Evolutionary conservation across 768 basidiomycete species (phyloP), one percentile per base, ranked within the genome.

Genomic region (Suillus weaverae): DNA sequence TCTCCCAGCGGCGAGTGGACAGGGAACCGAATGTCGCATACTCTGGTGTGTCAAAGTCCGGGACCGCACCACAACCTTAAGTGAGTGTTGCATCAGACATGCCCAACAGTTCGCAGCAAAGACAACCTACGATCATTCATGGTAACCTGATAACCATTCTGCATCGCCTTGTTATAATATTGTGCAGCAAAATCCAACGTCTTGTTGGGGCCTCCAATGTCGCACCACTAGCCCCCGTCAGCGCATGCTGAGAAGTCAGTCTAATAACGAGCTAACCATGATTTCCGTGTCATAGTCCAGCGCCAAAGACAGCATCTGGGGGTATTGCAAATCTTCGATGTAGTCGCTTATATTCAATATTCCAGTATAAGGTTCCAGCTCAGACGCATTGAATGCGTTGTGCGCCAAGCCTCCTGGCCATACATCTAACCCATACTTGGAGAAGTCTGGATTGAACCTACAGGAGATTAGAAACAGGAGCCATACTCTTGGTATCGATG

Each of bases 21-120:
- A 83, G 77, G 5, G 81, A 78, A 18, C 79, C 80, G 46, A 84
- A 86, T 1, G 75, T 73, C 1, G 78, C 76, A 62, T 86, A 86
- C 66, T 87, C 86, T 0, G 86, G 85, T 0, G 85, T 86, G 63
- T 83, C 81, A 64, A 85, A 85, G 63, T 86, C 84, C 1, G 84
- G 82, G 0, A 81, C 78, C 10, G 78, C 78, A 32, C 81, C 81
- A 64, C 85, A 85, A 9, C 83, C 83, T 85, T 57, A 0, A 38
- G 51, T 32, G 20, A 38, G 20, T 36, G 13, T 41, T 41, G 6
- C 6, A 14, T 59, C 18, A 33, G 8, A 33, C 1, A 56, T 2
- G 1, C 30, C 13, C 20, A 14, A 48, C 8, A 38, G 14, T 33
- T 39, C 38, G 20, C 33, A 33, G 22, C 6, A 30, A n/a, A 13